Base-by-base conservation (phyloP, 2,329 filamentous ascomycete species). In the Pseudogymnoascus sp. region DNA sequence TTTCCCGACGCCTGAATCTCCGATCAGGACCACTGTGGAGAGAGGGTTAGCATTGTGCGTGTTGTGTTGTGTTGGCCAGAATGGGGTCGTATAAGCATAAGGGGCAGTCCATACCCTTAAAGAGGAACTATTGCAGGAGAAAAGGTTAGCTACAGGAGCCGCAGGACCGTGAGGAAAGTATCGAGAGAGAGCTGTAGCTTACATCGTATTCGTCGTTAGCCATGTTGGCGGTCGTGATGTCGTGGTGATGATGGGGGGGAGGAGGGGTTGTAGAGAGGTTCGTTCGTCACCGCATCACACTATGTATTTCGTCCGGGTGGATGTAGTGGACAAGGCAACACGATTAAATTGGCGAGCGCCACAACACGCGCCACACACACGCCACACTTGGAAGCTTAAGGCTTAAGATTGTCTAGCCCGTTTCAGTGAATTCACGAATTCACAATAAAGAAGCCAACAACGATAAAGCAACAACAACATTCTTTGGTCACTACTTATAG, bases 121-220 rank as follows among this genome's bases (percentile, higher is more conserved):
- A 99, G 76, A 98, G 91, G 78, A 98, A 98, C 93, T 97, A 78
- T 69, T 70, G 68, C 0, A 22, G 66, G 67, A 72, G 66, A 64
- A 60, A 31, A 65, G 67, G 69, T 77, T 68, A 78, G 74, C 71
- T 73, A 68, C 63, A 67, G 61, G 67, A 70, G 75, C 71, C 73
- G 73, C 61, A 70, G 71, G 66, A 72, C 69, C 66, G 72, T 66
- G 68, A 63, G 68, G 67, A 67, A 56, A 33, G 4, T 19, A 56
- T 35, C 22, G n/a, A 56, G 28, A 19, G 16, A 56, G 5, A 56
- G 28, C n/a, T 56, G 63, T 60, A 80, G 50, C 92, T 84, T 82
- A 98, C 93, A 89, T 99, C 95, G 83, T 99, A 99, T 84, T 99
- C 95, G 86, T 99, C 95, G 88, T 98, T 99, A 76, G 93, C 95